phyloP scores from a whole-genome alignment of 805 yeast genomes.

The Starmerella bombicola region DNA sequence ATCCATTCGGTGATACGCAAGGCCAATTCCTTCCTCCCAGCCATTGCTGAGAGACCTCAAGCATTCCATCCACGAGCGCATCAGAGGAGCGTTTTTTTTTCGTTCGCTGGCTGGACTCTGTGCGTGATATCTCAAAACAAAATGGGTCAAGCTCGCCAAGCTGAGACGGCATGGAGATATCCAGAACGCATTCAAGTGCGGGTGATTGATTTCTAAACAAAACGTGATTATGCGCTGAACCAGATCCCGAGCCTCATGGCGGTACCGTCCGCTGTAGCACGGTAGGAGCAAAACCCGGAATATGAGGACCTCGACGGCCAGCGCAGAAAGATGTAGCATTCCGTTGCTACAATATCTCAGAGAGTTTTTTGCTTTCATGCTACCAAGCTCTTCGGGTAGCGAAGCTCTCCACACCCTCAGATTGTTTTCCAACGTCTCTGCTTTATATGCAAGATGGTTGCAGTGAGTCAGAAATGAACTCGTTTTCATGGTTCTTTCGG shows the following conservation, averaged over 20 bases:
- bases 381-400: conserved; percentile 23
- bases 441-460: not conserved
- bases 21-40: conserved; percentile 31
- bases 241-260: conserved; percentile 24
- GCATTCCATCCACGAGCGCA: conserved; percentile 28
- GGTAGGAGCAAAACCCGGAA: conserved; percentile 24
- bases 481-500: not conserved
- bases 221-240: conserved; percentile 25
- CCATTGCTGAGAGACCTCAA: conserved; percentile 26
- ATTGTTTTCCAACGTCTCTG: conserved; percentile 12
- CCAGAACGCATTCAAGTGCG: conserved; percentile 30
- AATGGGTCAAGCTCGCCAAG: conserved; percentile 28
- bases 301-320: conserved; percentile 26
- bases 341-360: conserved; percentile 28
- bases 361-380: conserved; percentile 21
- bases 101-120: conserved; percentile 25
- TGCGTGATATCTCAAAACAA: conserved; percentile 27
- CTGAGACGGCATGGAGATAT: conserved; percentile 25
- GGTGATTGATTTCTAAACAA: conserved; percentile 27
- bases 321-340: conserved; percentile 24
- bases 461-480: not conserved
- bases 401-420: conserved; percentile 23
- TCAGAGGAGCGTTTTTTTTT: conserved; percentile 21
- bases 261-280: conserved; percentile 19
- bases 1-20: conserved; percentile 28